phyloP scores from a whole-genome alignment of 805 yeast species.

The Ogataea ganodermae region DNA sequence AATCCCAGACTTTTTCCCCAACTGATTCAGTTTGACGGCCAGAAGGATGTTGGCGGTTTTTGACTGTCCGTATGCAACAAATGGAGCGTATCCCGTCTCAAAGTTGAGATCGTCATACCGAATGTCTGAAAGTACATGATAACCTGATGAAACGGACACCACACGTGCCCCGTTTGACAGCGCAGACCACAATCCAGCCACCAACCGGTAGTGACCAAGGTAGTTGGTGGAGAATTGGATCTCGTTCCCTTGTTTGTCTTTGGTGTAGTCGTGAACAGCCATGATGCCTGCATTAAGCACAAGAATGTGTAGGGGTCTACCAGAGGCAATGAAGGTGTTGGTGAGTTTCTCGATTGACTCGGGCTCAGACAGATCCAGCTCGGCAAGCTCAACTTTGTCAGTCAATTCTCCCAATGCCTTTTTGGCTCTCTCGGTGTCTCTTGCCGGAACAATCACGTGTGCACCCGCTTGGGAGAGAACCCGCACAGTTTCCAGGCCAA shows the following conservation, averaged over 20 bases:
- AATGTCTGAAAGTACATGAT: neutral
- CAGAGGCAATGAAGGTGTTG: neutral
- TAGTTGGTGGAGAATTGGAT: constrained; percentile 8
- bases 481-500: constrained; percentile 7
- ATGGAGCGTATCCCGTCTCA: constrained; percentile 1
- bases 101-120: constrained; percentile 4
- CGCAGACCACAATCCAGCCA: neutral
- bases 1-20: neutral
- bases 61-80: constrained; percentile 7
- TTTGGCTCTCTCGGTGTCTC: neutral
- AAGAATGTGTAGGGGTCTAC: constrained; percentile 9
- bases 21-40: neutral
- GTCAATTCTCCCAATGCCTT: constrained; percentile 4
- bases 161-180: constrained; percentile 7
- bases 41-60: constrained; percentile 7
- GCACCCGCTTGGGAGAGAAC: constrained; percentile 4
- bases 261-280: constrained; percentile 2
- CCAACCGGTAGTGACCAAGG: constrained; percentile 3
- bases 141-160: constrained; percentile 4
- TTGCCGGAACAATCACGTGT: constrained; percentile 6
- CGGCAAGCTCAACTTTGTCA: constrained; percentile 3
- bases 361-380: constrained; percentile 5
- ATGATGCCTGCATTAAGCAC: constrained; percentile 7
- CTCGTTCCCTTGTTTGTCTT: constrained; percentile 4
- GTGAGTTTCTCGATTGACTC: neutral